These are phyloP conservation scores for Cryphonectria parasitica DNA, from an alignment of 2,329 filamentous ascomycete genomes.

Conservation along the genomic window DNA sequence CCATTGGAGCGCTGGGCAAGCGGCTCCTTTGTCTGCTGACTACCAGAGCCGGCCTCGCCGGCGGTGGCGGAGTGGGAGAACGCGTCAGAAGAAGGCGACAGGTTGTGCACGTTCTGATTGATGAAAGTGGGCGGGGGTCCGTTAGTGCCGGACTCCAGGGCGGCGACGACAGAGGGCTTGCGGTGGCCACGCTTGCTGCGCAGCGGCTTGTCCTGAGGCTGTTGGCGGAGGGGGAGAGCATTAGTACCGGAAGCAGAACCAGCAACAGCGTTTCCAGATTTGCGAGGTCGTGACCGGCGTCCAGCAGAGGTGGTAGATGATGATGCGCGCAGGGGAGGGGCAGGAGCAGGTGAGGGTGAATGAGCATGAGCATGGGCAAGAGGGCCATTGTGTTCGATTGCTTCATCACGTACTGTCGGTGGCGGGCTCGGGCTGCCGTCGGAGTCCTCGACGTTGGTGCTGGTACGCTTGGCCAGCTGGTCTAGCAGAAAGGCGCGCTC, in stretches of 20 bases:
- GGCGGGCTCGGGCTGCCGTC: conserved; percentile 81
- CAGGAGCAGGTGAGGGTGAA: conserved; percentile 27
- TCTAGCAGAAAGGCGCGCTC: conserved; percentile 78
- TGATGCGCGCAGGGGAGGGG: conserved; percentile 26
- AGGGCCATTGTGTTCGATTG: conserved; percentile 21
- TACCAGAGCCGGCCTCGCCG: conserved; percentile 38
- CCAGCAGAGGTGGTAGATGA: conserved; percentile 24
- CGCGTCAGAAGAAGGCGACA: conserved; percentile 56
- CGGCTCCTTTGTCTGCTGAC: conserved; percentile 32
- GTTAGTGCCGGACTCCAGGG: conserved; percentile 32
- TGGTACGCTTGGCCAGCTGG: conserved; percentile 74
- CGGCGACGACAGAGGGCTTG: conserved; percentile 57
- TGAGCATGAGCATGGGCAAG: conserved; percentile 23
- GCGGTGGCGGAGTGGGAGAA: conserved; percentile 52
- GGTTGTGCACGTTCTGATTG: conserved; percentile 50
- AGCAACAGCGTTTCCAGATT: conserved; percentile 23
- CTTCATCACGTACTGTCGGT: conserved; percentile 64
- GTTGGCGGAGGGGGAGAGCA: conserved; percentile 34
- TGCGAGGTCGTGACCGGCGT: conserved; percentile 21
- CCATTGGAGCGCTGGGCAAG: conserved; percentile 43
- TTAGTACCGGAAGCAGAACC: conserved; percentile 27
- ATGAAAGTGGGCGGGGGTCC: conserved; percentile 48
- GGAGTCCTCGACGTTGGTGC: conserved; percentile 75
- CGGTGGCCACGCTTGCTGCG: conserved; percentile 74
- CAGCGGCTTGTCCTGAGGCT: conserved; percentile 80